These are phyloP conservation scores for Termitomyces sp. DNA, from an alignment of 768 basidiomycete species.

Conservation along the genomic window DNA sequence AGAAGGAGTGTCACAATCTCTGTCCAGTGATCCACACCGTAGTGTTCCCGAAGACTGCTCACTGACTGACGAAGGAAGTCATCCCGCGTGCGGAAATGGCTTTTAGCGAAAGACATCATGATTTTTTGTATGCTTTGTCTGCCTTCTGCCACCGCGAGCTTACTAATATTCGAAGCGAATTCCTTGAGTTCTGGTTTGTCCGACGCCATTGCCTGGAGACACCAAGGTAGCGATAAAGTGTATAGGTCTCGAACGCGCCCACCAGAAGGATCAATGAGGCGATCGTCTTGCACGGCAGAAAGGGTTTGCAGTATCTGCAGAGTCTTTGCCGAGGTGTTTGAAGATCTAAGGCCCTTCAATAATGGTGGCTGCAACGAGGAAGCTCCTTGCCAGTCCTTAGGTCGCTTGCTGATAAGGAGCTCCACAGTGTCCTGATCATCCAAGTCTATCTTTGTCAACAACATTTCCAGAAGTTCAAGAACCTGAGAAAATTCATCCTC, in stretches of 20 bases:
- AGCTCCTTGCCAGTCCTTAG: slow-evolving; percentile 63
- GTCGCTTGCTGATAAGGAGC: slow-evolving; percentile 62
- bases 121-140: slow-evolving; percentile 80
- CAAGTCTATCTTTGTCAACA: slow-evolving; percentile 67
- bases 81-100: slow-evolving; percentile 85
- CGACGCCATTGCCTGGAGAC: slow-evolving; percentile 69
- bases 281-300: slow-evolving; percentile 51
- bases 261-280: slow-evolving; percentile 65
- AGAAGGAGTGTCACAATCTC: slow-evolving; percentile 83
- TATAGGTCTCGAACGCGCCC: slow-evolving; percentile 80
- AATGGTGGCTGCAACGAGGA: slow-evolving; percentile 65
- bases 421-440: slow-evolving; percentile 63
- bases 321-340: slow-evolving; percentile 58
- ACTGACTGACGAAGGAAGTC: slow-evolving; percentile 92
- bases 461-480: slow-evolving; percentile 54
- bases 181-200: slow-evolving; percentile 56
- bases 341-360: slow-evolving; percentile 76
- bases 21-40: slow-evolving; percentile 67
- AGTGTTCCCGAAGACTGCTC: slow-evolving; percentile 80
- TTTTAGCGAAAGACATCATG: slow-evolving; percentile 84
- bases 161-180: slow-evolving; percentile 70
- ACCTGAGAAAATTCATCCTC: slow-evolving; percentile 74
- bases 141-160: slow-evolving; percentile 66
- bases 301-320: slow-evolving; percentile 64
- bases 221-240: slow-evolving; percentile 82